phyloP scores from a whole-genome alignment of 1,139 yeast species.

The Candida sojae region DNA sequence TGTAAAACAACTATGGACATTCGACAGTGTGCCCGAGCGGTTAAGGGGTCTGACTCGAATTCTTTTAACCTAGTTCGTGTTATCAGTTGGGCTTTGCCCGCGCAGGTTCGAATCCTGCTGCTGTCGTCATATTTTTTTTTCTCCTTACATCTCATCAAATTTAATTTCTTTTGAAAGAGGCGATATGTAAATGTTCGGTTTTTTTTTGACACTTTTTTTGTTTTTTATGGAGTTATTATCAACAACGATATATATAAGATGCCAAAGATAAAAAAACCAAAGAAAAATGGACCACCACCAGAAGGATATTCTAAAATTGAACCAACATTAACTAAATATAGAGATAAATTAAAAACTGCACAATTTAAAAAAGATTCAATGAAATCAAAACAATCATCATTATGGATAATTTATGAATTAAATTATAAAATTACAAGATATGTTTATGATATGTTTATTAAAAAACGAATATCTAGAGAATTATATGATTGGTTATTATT shows the following conservation, averaged over 20 bases:
- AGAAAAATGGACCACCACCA: constrained; percentile 58
- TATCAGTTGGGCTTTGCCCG: constrained; percentile 64
- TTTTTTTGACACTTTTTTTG: neutral
- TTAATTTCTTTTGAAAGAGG: too few relatives aligned
- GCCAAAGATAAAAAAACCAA: constrained; percentile 45
- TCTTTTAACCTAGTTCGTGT: constrained; percentile 23
- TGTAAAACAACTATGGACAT: neutral
- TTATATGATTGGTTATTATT: constrained; percentile 78
- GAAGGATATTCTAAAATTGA: constrained; percentile 75
- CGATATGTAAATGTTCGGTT: too few relatives aligned
- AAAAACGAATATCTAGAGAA: constrained; percentile 64
- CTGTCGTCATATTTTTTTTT: constrained; percentile 32
- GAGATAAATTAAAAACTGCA: constrained; percentile 59
- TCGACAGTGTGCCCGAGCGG: constrained; percentile 78
- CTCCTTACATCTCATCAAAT: neutral
- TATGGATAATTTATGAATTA: constrained; percentile 71
- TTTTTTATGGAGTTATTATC: neutral
- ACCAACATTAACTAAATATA: constrained; percentile 67
- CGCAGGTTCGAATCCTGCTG: constrained; percentile 64
- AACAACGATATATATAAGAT: constrained; percentile 17
- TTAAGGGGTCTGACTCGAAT: constrained; percentile 83
- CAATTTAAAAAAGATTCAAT: constrained; percentile 34
- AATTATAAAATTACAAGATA: constrained; percentile 79
- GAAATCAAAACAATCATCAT: constrained; percentile 49
- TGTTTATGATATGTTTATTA: constrained; percentile 71